phyloP scores from a whole-genome alignment of 352 stramenopile species.

The Pythium sp. region DNA sequence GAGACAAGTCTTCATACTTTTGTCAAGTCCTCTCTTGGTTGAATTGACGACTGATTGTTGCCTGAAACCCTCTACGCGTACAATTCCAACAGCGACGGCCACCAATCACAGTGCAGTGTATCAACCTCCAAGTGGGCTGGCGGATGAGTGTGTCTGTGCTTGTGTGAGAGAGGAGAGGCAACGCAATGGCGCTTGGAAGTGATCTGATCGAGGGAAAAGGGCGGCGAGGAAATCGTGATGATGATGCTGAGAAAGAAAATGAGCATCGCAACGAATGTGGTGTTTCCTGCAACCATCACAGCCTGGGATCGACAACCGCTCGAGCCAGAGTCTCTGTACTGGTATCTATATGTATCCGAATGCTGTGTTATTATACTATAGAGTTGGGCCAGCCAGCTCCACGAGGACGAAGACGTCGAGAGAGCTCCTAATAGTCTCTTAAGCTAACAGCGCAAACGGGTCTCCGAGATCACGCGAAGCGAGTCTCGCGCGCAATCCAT shows the following conservation, averaged over 20 bases:
- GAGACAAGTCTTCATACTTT: neutral
- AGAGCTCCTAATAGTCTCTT: neutral
- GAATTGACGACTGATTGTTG: neutral
- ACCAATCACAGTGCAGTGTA: neutral
- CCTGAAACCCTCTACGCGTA: neutral
- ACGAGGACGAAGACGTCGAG: neutral
- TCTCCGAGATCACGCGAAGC: constrained; percentile 81
- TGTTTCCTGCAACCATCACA: neutral
- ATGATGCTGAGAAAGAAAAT: neutral
- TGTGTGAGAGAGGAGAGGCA: too few species aligned
- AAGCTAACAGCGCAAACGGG: constrained; percentile 50
- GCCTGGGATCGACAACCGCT: neutral
- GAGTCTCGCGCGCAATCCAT: constrained; percentile 81
- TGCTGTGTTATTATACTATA: neutral
- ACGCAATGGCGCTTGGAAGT: too few species aligned
- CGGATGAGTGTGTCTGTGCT: too few species aligned
- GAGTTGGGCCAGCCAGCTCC: neutral
- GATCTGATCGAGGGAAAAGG: too few species aligned
- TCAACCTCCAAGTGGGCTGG: too few species aligned
- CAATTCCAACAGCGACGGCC: neutral
- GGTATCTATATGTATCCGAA: neutral
- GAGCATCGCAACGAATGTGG: neutral
- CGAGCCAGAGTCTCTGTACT: neutral
- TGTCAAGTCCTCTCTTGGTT: neutral
- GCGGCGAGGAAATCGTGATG: too few species aligned